phyloP scores from a whole-genome alignment of 2,329 filamentous ascomycete genomes.

The Trichoderma sp. region DNA sequence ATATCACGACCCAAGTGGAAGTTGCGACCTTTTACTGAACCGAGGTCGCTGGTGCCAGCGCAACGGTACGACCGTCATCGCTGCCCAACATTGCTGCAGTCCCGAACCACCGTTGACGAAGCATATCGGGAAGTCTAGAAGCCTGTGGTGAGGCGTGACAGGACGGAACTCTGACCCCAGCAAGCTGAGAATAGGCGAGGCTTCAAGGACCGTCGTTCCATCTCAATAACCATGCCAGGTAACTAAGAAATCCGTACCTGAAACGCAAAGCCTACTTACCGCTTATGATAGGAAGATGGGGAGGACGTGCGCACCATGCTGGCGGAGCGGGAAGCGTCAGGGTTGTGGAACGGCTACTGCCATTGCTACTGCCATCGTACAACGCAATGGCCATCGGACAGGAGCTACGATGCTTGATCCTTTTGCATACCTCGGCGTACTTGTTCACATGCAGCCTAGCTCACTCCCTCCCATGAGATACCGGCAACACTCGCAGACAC shows the following conservation, averaged over 20 bases:
- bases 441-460: neutral
- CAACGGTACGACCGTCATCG: conserved; percentile 11
- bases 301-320: conserved; percentile 26
- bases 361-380: neutral
- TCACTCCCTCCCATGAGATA: neutral
- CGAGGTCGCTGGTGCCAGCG: conserved; percentile 19
- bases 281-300: conserved; percentile 17
- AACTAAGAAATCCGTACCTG: conserved; percentile 21
- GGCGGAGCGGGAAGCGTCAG: conserved; percentile 20
- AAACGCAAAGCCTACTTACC: conserved; percentile 15
- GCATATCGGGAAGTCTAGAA: conserved; percentile 21
- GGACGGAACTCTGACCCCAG: conserved; percentile 15
- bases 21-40: conserved; percentile 16
- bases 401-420: neutral
- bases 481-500: neutral
- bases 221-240: neutral
- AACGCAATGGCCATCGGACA: neutral
- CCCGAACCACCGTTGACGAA: conserved; percentile 3
- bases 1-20: conserved; percentile 20
- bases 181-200: conserved; percentile 17
- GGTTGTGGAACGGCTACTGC: neutral
- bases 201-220: conserved; percentile 8
- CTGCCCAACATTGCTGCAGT: conserved; percentile 26
- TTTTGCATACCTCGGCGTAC: neutral
- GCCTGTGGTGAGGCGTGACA: conserved; percentile 10